Evolutionary conservation across 106 monocot genomes (phyloP).

Genomic region (Chionographis japonica): DNA sequence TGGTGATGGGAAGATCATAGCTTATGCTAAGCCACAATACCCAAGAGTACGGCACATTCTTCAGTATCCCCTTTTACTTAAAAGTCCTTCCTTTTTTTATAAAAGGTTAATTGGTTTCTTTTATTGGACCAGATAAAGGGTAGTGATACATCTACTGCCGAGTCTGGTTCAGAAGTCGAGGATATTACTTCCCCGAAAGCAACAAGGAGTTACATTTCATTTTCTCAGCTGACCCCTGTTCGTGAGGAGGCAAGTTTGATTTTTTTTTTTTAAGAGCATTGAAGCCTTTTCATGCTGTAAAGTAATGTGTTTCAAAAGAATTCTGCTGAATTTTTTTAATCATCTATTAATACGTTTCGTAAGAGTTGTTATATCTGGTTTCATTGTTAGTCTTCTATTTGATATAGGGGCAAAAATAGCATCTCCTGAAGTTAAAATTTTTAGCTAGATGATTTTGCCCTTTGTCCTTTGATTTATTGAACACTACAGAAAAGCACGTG

Average conservation of each 20-base stretch:
- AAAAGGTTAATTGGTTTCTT: not conserved
- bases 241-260: slow-evolving; percentile 19
- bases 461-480: too few relatives aligned
- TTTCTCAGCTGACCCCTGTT: slow-evolving; percentile 23
- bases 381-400: too few relatives aligned
- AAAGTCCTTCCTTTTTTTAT: not conserved
- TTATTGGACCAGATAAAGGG: slow-evolving; percentile 29
- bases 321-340: too few relatives aligned
- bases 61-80: not conserved
- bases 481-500: too few relatives aligned
- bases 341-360: too few relatives aligned
- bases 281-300: too few relatives aligned
- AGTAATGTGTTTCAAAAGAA: too few relatives aligned
- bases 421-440: too few relatives aligned
- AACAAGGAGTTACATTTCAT: slow-evolving; percentile 4
- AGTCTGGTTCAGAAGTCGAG: slow-evolving; percentile 32
- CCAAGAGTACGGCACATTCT: slow-evolving; percentile 14
- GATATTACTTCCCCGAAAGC: slow-evolving; percentile 13
- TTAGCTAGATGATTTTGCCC: too few relatives aligned
- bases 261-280: not conserved
- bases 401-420: too few relatives aligned
- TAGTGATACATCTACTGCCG: slow-evolving; percentile 39
- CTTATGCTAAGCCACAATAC: slow-evolving; percentile 53
- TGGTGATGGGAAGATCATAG: slow-evolving; percentile 54
- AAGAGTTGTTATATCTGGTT: too few relatives aligned